A percentile compares a stretch with the other conserved stretches of the same genome.
Conservation (phyloP, 2,329 filamentous ascomycete genomes). For the Fusarium nanum region DNA sequence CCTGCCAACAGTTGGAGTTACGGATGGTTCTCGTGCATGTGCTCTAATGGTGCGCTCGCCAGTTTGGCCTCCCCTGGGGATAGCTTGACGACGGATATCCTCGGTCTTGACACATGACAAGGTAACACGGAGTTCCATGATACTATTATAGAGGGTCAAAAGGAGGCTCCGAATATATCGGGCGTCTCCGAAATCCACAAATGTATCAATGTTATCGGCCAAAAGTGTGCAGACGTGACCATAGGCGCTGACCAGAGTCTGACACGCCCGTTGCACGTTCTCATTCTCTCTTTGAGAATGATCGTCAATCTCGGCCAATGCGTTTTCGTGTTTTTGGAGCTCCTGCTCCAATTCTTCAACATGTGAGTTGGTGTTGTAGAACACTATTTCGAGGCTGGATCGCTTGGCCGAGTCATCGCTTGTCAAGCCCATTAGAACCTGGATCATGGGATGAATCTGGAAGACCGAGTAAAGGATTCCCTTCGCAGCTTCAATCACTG, state of each 20-base stretch:
- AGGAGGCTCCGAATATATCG: slow-evolving; percentile 74
- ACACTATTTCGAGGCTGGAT: slow-evolving; percentile 73
- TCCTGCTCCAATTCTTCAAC: slow-evolving; percentile 74
- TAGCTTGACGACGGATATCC: slow-evolving; percentile 37
- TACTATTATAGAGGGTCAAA: slow-evolving; percentile 73
- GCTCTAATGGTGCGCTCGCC: slow-evolving; percentile 62
- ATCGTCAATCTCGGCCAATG: slow-evolving; percentile 60
- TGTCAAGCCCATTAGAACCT: slow-evolving; percentile 71
- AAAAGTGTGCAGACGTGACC: slow-evolving; percentile 72
- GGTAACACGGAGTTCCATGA: slow-evolving; percentile 73
- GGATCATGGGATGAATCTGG: slow-evolving; percentile 75
- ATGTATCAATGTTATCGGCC: slow-evolving; percentile 70
- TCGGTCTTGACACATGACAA: slow-evolving; percentile 52
- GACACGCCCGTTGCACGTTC: slow-evolving; percentile 71
- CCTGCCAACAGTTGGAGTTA: slow-evolving; percentile 65
- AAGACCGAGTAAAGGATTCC: slow-evolving; percentile 75
- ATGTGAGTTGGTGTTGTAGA: slow-evolving; percentile 75
- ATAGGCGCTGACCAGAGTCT: slow-evolving; percentile 73
- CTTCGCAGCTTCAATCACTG: slow-evolving; percentile 72
- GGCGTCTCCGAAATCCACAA: slow-evolving; percentile 73
- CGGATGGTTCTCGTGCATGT: slow-evolving; percentile 63
- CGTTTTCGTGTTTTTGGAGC: slow-evolving; percentile 69
- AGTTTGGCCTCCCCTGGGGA: slow-evolving; percentile 32
- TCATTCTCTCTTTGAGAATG: slow-evolving; percentile 67
- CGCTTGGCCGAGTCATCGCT: slow-evolving; percentile 70